These are phyloP conservation scores for Botryotinia globosa DNA, from an alignment of 2,329 filamentous ascomycete genomes.

Conservation along the genomic window DNA sequence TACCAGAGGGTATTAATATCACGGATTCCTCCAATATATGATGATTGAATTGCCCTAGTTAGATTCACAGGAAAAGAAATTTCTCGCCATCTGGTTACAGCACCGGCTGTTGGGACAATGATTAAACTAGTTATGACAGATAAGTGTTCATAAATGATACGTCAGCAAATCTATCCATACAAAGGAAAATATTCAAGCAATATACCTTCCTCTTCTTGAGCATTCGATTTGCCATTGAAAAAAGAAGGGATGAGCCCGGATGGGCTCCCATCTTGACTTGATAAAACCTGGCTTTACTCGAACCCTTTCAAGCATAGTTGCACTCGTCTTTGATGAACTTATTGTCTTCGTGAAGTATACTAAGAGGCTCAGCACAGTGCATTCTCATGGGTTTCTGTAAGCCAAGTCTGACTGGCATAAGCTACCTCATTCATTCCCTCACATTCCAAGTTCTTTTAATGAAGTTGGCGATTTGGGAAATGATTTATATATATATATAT, in stretches of 20 bases:
- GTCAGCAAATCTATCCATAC: background rate
- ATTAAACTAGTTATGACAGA: background rate
- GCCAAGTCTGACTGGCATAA: background rate
- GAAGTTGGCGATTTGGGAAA: background rate
- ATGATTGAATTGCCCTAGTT: background rate
- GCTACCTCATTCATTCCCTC: background rate
- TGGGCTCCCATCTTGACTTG: background rate
- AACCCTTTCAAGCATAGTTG: background rate
- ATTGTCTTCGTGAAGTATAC: background rate
- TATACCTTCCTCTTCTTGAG: background rate
- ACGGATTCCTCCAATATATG: background rate
- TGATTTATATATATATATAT: too few species aligned
- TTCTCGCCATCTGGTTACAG: background rate
- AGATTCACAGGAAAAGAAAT: background rate
- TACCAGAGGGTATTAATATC: fast-evolving
- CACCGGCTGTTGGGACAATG: background rate
- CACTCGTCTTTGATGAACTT: background rate
- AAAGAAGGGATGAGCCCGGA: background rate
- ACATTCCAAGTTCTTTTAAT: background rate
- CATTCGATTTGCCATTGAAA: background rate
- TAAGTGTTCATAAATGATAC: background rate
- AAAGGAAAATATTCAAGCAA: too few species aligned
- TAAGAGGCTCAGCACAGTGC: background rate
- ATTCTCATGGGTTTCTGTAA: background rate
- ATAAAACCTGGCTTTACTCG: background rate